Base-by-base conservation (phyloP, 2,329 filamentous ascomycete genomes). In the Helminthosporium solani region DNA sequence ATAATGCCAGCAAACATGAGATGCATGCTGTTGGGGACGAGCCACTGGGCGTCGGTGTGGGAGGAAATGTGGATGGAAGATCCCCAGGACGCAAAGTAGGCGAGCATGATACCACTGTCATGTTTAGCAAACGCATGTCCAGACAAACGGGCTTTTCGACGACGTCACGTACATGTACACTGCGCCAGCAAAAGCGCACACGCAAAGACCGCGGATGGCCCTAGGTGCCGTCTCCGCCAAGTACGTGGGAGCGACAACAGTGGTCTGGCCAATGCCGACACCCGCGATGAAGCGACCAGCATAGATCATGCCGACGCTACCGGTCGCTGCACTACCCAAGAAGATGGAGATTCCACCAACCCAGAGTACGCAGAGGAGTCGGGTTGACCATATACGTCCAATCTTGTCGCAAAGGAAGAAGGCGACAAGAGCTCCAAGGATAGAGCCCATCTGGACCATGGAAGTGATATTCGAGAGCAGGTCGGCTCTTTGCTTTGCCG, bases 391-490 rank as follows among this genome's bases (percentile, higher is more conserved):
- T 6, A 74, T 50, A 53, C 72, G 70, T 27, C 72, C 72, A 35
- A 74, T 69, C 36, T 61, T 66, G 41, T 72, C 69, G 7, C 78
- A 77, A 33, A 75, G 67, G 53, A 77, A 74, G 58, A 78, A 80
- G 3, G 78, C 78, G 53, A 85, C 77, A 25, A 88, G 74, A 23
- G 86, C 85, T 34, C 87, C 87, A 3, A 75, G 83, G 23, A 91
- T 86, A 19, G 82, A 87, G 19, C 87, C 87, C 58, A 90, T 82
- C 69, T 90, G 87, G 0, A 91, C 87, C 87, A 91, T 91, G 38
- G 85, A 81, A 1, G 86, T 86, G 44, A 91, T 86, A 67, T 91
- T 91, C 56, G 80, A 74, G 18, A 70, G 53, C 3, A 67, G 57
- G 28, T 72, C 63, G 2, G 68, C 70, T 9, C 55, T 48, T 3